Conservation (phyloP, 1,284 basidiomycete species). For the Lignosus rhinocerotis region DNA sequence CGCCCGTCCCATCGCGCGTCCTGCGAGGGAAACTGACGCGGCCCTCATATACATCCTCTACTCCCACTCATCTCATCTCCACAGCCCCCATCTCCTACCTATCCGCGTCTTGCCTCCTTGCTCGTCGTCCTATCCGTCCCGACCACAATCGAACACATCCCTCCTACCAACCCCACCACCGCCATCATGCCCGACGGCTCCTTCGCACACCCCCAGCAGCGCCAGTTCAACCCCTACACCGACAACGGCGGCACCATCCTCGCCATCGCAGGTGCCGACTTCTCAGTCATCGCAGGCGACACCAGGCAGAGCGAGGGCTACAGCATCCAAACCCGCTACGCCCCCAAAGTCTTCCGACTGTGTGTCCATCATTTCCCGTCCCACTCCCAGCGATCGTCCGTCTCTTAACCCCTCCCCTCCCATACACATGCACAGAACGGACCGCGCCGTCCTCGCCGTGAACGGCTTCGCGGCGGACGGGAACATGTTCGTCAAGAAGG, state of each 20-base stretch:
- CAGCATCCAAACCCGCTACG: slow-evolving; percentile 94
- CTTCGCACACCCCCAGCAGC: slow-evolving; percentile 50
- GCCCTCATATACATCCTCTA: slow-evolving; percentile 29
- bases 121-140: slow-evolving; percentile 16
- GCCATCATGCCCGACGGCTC: slow-evolving; percentile 40
- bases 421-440: slow-evolving; percentile 63
- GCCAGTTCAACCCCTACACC: slow-evolving; percentile 83
- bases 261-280: slow-evolving; percentile 90
- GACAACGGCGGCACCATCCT: slow-evolving; percentile 95
- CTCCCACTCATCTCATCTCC: too few species aligned
- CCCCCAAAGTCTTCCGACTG: slow-evolving; percentile 88
- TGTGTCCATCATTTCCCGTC: slow-evolving; percentile 40
- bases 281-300: slow-evolving; percentile 91
- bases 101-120: slow-evolving; percentile 2
- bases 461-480: slow-evolving; percentile 96
- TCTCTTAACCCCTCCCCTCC: slow-evolving; percentile 3
- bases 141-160: slow-evolving; percentile 9
- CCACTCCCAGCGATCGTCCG: not conserved
- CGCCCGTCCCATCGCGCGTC: slow-evolving; percentile 21
- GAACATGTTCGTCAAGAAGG: slow-evolving; percentile 93
- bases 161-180: slow-evolving; percentile 26
- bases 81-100: not conserved
- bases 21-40: slow-evolving; percentile 30
- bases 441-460: slow-evolving; percentile 88
- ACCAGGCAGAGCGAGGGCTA: slow-evolving; percentile 94